Evolutionary conservation across 1,139 yeast species (phyloP).

Genomic region (Suhomyces chickasaworum): DNA sequence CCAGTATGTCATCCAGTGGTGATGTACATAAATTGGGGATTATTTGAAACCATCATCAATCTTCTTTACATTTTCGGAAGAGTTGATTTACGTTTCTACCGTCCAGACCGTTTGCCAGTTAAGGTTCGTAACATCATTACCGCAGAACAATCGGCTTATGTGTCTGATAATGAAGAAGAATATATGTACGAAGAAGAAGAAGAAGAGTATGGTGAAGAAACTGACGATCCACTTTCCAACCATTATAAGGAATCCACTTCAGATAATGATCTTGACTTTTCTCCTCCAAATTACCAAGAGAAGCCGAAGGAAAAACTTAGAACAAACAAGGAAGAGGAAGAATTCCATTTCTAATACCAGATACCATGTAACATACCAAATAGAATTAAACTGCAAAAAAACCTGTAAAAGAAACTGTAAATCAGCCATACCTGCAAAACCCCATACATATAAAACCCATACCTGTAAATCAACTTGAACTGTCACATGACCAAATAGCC

Average conservation of each 20-base stretch:
- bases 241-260: conserved; percentile 7
- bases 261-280: conserved; percentile 15
- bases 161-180: conserved; percentile 23
- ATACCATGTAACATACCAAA: conserved; percentile 1
- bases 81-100: conserved; percentile 49
- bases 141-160: conserved; percentile 37
- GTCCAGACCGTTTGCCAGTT: conserved; percentile 46
- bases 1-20: conserved; percentile 29
- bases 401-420: too few species aligned
- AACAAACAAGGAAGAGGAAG: conserved; percentile 16
- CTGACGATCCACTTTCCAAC: conserved; percentile 6
- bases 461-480: too few species aligned
- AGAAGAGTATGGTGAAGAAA: conserved; percentile 9
- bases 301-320: background rate
- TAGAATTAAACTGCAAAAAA: background rate
- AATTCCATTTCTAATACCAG: conserved; percentile 20
- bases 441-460: too few species aligned
- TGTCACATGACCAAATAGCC: conserved; percentile 7
- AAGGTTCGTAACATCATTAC: conserved; percentile 42
- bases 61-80: conserved; percentile 43
- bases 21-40: conserved; percentile 45
- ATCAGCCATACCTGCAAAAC: too few species aligned
- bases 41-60: conserved; percentile 39
- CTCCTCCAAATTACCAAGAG: conserved; percentile 10
- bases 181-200: conserved; percentile 13